Evolutionary conservation across 2,329 filamentous ascomycete genomes (phyloP).

Genomic region (Beauveria sp.): DNA sequence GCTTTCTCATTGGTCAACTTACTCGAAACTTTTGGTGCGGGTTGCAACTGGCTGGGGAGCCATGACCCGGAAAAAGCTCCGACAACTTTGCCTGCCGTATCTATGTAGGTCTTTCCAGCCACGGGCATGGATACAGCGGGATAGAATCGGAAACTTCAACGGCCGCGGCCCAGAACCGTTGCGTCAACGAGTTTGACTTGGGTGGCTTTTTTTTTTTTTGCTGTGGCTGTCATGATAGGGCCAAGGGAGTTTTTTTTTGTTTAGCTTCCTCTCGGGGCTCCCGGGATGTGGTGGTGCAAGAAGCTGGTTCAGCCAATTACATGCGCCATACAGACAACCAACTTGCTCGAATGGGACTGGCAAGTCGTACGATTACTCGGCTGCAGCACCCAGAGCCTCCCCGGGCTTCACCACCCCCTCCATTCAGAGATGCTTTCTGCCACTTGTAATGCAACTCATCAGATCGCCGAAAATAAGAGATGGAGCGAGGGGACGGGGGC

Average conservation of each 20-base stretch:
- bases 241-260: background rate
- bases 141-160: no score
- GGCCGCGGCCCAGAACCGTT: no score
- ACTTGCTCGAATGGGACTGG: constrained; percentile 1
- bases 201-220: no score
- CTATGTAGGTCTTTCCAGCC: no score
- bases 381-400: background rate
- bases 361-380: constrained; percentile 1
- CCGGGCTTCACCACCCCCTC: background rate
- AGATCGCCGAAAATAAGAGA: background rate
- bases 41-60: no score
- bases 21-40: no score
- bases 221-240: background rate
- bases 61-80: no score
- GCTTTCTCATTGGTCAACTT: no score
- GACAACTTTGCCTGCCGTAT: no score
- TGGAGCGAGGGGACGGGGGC: background rate
- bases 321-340: background rate
- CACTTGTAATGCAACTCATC: background rate
- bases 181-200: background rate
- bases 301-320: background rate
- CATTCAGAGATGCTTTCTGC: background rate
- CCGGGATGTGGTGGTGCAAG: background rate
- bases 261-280: background rate
- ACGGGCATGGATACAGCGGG: no score